These are phyloP conservation scores for Podaxis sp. DNA, from an alignment of 768 basidiomycete genomes.

Conservation along the genomic window DNA sequence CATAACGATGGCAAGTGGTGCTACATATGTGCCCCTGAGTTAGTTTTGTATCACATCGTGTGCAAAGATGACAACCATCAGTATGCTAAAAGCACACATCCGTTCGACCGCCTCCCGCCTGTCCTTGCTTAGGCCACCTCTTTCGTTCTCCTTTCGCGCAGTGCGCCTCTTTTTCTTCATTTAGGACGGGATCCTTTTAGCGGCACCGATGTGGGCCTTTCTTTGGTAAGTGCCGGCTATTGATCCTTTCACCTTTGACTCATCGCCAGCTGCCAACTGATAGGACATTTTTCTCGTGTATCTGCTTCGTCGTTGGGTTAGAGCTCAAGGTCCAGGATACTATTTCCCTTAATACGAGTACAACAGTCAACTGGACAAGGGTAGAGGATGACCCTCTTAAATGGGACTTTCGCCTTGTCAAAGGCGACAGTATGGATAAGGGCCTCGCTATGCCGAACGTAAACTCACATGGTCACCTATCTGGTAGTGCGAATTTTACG, in stretches of 20 bases:
- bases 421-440: neutral
- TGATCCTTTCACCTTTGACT: neutral
- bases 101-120: neutral
- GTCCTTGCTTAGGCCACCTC: neutral
- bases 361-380: neutral
- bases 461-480: neutral
- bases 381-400: neutral
- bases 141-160: neutral
- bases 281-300: neutral
- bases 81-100: neutral
- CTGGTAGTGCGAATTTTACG: neutral
- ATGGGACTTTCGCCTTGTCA: neutral
- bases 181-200: neutral
- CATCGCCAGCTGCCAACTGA: neutral
- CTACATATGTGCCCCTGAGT: neutral
- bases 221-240: neutral
- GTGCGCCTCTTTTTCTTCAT: neutral
- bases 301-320: neutral
- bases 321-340: neutral
- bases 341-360: too few species aligned
- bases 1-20: neutral
- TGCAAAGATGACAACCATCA: constrained; percentile 9
- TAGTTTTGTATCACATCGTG: neutral
- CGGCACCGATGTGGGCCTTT: neutral
- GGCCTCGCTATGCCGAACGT: neutral